Conservation (phyloP, 495 filamentous ascomycete species). For the Aspergillus sclerotiicarbonarius region DNA sequence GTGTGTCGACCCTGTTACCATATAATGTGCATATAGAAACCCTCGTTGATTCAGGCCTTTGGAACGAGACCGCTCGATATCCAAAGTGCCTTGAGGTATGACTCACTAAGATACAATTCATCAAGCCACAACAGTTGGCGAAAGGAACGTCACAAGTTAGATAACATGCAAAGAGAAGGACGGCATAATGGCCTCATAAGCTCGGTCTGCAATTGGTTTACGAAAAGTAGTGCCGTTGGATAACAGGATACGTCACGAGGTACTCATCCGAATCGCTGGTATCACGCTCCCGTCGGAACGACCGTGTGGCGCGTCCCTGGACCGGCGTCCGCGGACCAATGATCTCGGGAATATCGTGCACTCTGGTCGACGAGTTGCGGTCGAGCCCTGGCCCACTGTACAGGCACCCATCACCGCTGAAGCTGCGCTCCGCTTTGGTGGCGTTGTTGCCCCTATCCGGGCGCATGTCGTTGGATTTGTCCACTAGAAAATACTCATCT, state of each 20-base stretch:
- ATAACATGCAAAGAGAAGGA: slow-evolving; percentile 4
- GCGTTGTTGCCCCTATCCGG: slow-evolving; percentile 29
- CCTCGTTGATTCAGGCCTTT: neutral
- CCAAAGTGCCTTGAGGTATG: neutral
- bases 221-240: slow-evolving; percentile 20
- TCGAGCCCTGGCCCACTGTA: slow-evolving; percentile 24
- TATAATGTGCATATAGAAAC: neutral
- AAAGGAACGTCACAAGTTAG: neutral
- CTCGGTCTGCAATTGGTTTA: slow-evolving; percentile 3
- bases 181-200: slow-evolving; percentile 5
- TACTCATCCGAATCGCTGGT: slow-evolving; percentile 24
- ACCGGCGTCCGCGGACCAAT: slow-evolving; percentile 15
- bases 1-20: neutral
- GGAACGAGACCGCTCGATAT: neutral
- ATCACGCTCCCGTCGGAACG: slow-evolving; percentile 14
- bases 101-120: slow-evolving; percentile 1
- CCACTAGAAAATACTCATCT: slow-evolving; percentile 35
- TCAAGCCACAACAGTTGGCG: neutral
- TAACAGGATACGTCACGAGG: slow-evolving; percentile 15
- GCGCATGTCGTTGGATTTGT: slow-evolving; percentile 27
- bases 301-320: neutral
- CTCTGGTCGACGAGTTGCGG: slow-evolving; percentile 16
- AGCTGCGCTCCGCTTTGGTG: slow-evolving; percentile 20
- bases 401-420: slow-evolving; percentile 21
- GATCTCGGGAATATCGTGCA: slow-evolving; percentile 23